These are phyloP conservation scores for Xylaria sp. DNA, from an alignment of 495 filamentous ascomycete species.

Conservation along the genomic window DNA sequence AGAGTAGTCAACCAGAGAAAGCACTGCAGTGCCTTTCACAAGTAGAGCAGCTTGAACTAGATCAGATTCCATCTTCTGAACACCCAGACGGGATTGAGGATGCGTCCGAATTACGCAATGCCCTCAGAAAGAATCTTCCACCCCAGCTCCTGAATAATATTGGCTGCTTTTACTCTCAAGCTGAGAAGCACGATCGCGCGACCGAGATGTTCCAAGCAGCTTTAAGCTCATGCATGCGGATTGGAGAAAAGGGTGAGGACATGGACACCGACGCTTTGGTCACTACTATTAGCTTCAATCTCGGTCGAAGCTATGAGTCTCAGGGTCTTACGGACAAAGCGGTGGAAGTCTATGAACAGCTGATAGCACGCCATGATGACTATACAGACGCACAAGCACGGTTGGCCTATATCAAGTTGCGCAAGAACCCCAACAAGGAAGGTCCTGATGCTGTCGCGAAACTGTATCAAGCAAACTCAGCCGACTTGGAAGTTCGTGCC, in stretches of 20 bases:
- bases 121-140: slow-evolving; percentile 75
- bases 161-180: slow-evolving; percentile 89
- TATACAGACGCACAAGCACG: slow-evolving; percentile 91
- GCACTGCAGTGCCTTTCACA: slow-evolving; percentile 88
- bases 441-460: slow-evolving; percentile 83
- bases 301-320: slow-evolving; percentile 94
- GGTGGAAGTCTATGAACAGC: slow-evolving; percentile 81
- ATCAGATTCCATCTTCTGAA: slow-evolving; percentile 72
- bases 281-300: slow-evolving; percentile 93
- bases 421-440: slow-evolving; percentile 82
- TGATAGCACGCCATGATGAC: slow-evolving; percentile 81
- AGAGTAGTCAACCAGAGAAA: slow-evolving; percentile 83
- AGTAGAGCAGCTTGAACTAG: slow-evolving; percentile 84
- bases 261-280: slow-evolving; percentile 88
- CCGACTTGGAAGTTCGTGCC: slow-evolving; percentile 87
- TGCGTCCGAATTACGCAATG: slow-evolving; percentile 61
- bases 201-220: slow-evolving; percentile 87
- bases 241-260: slow-evolving; percentile 69
- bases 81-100: slow-evolving; percentile 68
- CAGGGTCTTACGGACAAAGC: slow-evolving; percentile 82
- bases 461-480: slow-evolving; percentile 77
- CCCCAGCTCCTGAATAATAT: slow-evolving; percentile 97
- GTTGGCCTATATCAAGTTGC: slow-evolving; percentile 85
- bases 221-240: slow-evolving; percentile 81
- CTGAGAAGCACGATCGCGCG: slow-evolving; percentile 81